These are phyloP conservation scores for Phytophthora cactorum DNA, from an alignment of 352 stramenopile genomes.

Conservation along the genomic window DNA sequence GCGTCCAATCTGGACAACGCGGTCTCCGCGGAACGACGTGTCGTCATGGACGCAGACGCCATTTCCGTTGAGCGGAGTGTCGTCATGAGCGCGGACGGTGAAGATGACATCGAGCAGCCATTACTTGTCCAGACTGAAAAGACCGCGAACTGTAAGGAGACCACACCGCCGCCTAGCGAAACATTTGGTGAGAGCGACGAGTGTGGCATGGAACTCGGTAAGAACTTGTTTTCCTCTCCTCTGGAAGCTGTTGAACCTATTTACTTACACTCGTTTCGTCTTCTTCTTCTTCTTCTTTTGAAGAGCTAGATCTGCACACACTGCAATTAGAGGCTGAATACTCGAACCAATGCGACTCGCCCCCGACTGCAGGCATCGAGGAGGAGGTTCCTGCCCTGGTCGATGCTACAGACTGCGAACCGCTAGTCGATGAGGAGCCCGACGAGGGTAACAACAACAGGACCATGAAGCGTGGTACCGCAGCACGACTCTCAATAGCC, in stretches of 20 bases:
- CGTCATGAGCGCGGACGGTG: conserved; percentile 21
- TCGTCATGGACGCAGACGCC: conserved; percentile 6
- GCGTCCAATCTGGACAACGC: conserved; percentile 67
- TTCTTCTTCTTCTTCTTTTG: neutral
- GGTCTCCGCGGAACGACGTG: conserved; percentile 17
- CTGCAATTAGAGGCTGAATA: conserved; percentile 31
- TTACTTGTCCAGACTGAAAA: conserved; percentile 17
- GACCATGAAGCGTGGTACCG: neutral
- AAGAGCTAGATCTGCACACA: conserved; percentile 42
- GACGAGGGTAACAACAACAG: conserved; percentile 35
- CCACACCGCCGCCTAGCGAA: neutral
- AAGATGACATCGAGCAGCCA: conserved; percentile 25
- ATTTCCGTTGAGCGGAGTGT: conserved; percentile 15
- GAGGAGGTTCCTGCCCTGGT: conserved; percentile 10
- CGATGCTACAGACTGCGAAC: conserved; percentile 23
- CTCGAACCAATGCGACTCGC: conserved; percentile 67
- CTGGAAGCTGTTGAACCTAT: too few relatives aligned
- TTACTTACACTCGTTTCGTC: too few relatives aligned
- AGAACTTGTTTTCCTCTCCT: neutral
- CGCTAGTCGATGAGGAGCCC: conserved; percentile 10
- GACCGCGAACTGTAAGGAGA: conserved; percentile 3
- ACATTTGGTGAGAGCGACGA: conserved; percentile 7
- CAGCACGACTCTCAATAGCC: conserved; percentile 12
- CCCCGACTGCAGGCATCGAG: conserved; percentile 14
- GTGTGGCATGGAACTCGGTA: conserved; percentile 25